A percentile compares a stretch with the other conserved stretches of the same genome.
These are phyloP conservation scores for Diplodia scrobiculata DNA, from an alignment of 2,329 filamentous ascomycete genomes.

Conservation along the genomic window DNA sequence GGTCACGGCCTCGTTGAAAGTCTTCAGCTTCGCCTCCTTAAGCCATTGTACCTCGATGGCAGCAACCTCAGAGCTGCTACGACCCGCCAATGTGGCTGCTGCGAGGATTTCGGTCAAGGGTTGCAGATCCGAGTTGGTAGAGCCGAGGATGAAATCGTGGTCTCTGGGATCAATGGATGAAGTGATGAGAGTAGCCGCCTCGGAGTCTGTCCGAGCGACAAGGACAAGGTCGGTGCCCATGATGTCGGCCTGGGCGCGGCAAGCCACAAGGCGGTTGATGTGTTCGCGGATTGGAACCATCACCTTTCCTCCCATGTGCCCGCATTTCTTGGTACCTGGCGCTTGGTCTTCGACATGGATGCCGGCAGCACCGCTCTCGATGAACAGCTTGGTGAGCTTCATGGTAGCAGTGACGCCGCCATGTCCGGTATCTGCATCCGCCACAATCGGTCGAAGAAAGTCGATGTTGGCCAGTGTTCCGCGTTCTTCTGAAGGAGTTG, in stretches of 20 bases:
- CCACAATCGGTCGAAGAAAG: slow-evolving; percentile 87
- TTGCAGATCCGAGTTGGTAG: slow-evolving; percentile 56
- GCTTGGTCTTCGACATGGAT: slow-evolving; percentile 51
- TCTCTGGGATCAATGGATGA: slow-evolving; percentile 88
- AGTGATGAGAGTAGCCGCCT: slow-evolving; percentile 88
- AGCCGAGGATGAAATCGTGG: slow-evolving; percentile 85
- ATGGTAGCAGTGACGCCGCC: slow-evolving; percentile 89
- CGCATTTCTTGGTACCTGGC: slow-evolving; percentile 51
- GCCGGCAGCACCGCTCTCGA: slow-evolving; percentile 50
- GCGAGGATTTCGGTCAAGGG: too few species aligned
- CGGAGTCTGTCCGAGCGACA: slow-evolving; percentile 85
- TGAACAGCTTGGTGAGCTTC: slow-evolving; percentile 74
- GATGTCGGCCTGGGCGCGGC: slow-evolving; percentile 47
- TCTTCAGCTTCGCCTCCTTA: slow-evolving; percentile 32
- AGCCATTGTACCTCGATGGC: slow-evolving; percentile 44
- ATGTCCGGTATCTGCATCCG: slow-evolving; percentile 89
- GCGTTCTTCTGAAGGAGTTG: slow-evolving; percentile 67
- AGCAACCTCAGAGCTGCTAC: slow-evolving; percentile 33
- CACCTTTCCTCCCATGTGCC: slow-evolving; percentile 46
- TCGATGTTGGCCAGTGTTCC: slow-evolving; percentile 72
- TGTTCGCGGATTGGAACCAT: slow-evolving; percentile 49
- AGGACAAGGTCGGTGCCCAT: slow-evolving; percentile 74
- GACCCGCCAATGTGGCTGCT: neutral
- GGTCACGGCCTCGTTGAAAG: neutral
- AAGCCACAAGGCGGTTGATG: slow-evolving; percentile 42